Conservation (phyloP, 179 eudicot genomes). For the Kewa caespitosa region DNA sequence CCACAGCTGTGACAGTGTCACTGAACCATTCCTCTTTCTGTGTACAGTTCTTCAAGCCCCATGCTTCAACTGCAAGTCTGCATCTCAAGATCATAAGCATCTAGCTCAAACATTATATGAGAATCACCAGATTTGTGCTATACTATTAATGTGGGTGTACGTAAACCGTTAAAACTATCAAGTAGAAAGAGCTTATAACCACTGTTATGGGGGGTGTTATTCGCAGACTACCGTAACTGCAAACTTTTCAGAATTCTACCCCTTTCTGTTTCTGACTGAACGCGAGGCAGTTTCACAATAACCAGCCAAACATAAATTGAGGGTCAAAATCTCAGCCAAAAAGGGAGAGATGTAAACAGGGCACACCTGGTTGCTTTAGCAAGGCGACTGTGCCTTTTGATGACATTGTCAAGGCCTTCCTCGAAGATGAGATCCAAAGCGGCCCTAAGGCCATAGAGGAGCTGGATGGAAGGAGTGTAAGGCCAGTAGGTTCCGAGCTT, state of each 20-base stretch:
- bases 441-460: conserved; percentile 84
- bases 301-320: too few species aligned
- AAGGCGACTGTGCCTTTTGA: conserved; percentile 82
- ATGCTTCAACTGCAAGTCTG: conserved; percentile 98
- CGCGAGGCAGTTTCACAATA: too few species aligned
- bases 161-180: too few species aligned
- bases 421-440: conserved; percentile 89
- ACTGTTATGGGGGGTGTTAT: too few species aligned
- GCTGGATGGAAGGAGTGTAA: conserved; percentile 97
- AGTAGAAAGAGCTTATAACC: too few species aligned
- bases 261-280: too few species aligned
- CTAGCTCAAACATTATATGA: not conserved
- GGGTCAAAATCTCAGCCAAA: not conserved
- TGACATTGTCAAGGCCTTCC: conserved; percentile 97
- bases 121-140: too few species aligned
- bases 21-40: conserved; percentile 97
- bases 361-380: conserved; percentile 85
- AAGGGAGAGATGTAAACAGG: not conserved
- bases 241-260: too few species aligned
- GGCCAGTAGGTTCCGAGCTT: conserved; percentile 95
- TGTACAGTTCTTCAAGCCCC: conserved; percentile 98
- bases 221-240: too few species aligned
- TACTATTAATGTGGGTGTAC: too few species aligned
- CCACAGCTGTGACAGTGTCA: conserved; percentile 94
- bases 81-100: conserved; percentile 29